Conservation (phyloP, 305 asterid species). For the Stenogyne calaminthoides region DNA sequence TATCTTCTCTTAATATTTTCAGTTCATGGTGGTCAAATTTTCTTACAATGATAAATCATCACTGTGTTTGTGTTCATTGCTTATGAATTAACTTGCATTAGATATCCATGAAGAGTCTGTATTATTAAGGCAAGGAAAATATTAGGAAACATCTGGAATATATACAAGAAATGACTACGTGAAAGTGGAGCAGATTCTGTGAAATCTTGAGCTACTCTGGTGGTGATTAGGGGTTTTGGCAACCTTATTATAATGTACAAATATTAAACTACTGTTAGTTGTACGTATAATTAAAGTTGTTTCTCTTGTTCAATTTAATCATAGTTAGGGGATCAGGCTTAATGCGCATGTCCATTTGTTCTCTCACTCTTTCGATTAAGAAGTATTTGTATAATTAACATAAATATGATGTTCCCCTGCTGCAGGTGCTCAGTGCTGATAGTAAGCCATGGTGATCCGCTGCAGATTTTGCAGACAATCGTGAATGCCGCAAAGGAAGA, state of each 20-base stretch:
- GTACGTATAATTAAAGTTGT: background rate
- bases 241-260: background rate
- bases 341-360: background rate
- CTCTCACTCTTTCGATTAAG: background rate
- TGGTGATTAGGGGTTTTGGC: background rate
- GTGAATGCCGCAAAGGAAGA: slow-evolving; percentile 50
- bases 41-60: background rate
- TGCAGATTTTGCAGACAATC: slow-evolving; percentile 89
- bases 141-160: background rate
- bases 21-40: slow-evolving; percentile 10
- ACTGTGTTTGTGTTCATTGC: background rate
- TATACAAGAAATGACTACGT: background rate
- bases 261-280: background rate
- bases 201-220: background rate
- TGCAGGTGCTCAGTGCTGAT: slow-evolving; percentile 75
- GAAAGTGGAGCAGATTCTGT: background rate
- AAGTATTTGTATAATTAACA: background rate
- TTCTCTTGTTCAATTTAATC: background rate
- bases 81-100: background rate
- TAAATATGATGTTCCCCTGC: slow-evolving; percentile 18
- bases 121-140: background rate
- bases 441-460: slow-evolving; percentile 95
- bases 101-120: background rate
- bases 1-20: slow-evolving; percentile 11
- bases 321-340: background rate